phyloP scores from a whole-genome alignment of 192 early-diverging fungal species.

The Rhizoclosmatium globosum region DNA sequence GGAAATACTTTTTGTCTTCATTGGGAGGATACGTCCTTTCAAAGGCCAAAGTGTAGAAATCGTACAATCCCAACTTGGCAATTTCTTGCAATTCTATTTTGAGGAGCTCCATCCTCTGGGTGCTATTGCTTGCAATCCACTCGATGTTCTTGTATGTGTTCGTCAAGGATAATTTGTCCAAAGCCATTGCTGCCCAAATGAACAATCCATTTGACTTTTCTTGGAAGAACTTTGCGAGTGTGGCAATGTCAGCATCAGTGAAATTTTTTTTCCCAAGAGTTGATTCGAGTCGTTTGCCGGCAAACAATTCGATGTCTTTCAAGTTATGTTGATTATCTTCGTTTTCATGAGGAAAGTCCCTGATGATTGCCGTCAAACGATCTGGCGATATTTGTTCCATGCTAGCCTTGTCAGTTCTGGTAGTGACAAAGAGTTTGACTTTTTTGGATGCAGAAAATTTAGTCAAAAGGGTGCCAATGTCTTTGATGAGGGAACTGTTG shows the following conservation, averaged over 20 bases:
- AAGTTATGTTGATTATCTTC: background rate
- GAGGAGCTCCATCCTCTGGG: background rate
- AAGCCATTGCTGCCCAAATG: background rate
- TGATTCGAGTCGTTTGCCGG: background rate
- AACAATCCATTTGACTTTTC: background rate
- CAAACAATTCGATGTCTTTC: background rate
- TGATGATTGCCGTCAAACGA: background rate
- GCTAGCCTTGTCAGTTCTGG: too few relatives aligned
- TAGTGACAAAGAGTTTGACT: background rate
- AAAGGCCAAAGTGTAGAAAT: background rate
- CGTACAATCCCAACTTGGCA: background rate
- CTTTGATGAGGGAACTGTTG: too few relatives aligned
- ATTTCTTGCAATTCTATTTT: background rate
- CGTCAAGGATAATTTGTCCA: background rate
- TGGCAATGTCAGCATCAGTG: background rate
- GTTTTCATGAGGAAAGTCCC: background rate
- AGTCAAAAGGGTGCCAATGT: background rate
- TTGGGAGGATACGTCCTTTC: background rate
- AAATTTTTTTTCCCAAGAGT: too few relatives aligned
- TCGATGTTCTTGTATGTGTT: background rate
- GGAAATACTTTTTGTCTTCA: background rate
- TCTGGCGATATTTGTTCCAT: too few relatives aligned
- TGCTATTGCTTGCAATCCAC: background rate
- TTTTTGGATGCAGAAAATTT: background rate
- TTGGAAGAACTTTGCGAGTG: background rate